Percentiles rank a stretch among this genome's conserved stretches.
These are phyloP conservation scores for Vaccinium corymbosum DNA, from an alignment of 148 eudicot genomes.

Conservation along the genomic window DNA sequence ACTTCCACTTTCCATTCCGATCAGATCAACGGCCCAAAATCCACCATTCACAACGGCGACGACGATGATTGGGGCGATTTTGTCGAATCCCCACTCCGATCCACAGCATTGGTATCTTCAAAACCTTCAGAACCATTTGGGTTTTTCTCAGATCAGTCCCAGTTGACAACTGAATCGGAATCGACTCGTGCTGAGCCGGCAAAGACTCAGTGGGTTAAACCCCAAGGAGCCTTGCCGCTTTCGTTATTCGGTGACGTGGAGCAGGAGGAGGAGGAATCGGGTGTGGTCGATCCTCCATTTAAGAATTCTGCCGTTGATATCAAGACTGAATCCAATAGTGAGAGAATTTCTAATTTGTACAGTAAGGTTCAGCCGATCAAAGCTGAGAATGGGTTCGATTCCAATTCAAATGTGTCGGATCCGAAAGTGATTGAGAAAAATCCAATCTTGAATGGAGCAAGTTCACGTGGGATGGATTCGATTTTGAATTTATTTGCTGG, in stretches of 20 bases:
- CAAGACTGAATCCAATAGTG: conserved; percentile 20
- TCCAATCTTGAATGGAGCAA: background rate
- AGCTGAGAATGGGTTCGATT: conserved; percentile 9
- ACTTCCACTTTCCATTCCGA: background rate
- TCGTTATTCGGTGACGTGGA: conserved; percentile 63
- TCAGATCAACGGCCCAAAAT: conserved; percentile 21
- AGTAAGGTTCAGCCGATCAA: conserved; percentile 6
- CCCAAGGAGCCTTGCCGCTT: conserved; percentile 62
- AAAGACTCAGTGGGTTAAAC: conserved; percentile 28
- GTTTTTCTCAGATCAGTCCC: conserved; percentile 12
- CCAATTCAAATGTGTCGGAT: background rate
- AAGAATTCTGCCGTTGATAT: background rate
- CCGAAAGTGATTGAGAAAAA: background rate
- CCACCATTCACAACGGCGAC: conserved; percentile 17
- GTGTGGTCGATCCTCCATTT: background rate
- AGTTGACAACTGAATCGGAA: background rate
- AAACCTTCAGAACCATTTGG: conserved; percentile 26
- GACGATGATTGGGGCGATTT: conserved; percentile 67
- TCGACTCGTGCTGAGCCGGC: background rate
- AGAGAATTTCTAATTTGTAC: conserved; percentile 23
- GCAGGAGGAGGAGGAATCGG: conserved; percentile 28
- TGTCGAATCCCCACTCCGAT: conserved; percentile 32
- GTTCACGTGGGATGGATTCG: background rate
- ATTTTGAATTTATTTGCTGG: conserved; percentile 7
- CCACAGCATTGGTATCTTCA: background rate